Evolutionary conservation across 768 basidiomycete genomes (phyloP).

Genomic region (Strobilomyces echinocephalus): DNA sequence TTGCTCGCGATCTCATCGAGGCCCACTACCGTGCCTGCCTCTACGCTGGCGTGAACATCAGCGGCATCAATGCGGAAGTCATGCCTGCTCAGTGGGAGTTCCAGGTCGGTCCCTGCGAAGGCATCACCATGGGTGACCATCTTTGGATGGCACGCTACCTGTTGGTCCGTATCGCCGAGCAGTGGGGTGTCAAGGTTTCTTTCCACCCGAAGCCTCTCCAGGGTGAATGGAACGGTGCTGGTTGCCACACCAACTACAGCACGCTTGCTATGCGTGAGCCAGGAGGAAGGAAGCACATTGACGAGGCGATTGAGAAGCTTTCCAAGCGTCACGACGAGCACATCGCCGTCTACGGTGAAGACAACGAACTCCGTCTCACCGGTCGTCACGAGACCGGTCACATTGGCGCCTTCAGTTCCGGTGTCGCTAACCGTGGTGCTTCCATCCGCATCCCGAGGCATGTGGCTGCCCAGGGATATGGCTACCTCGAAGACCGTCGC

Average conservation of each 20-base stretch:
- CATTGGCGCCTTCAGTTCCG: conserved; percentile 85
- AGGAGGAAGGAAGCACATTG: conserved; percentile 89
- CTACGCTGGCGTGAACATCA: conserved; percentile 94
- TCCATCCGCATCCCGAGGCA: conserved; percentile 95
- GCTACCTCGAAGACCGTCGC: conserved; percentile 94
- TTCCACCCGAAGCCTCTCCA: conserved; percentile 98
- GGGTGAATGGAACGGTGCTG: conserved; percentile 99
- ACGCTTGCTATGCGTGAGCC: conserved; percentile 92
- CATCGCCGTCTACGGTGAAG: conserved; percentile 96
- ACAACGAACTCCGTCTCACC: conserved; percentile 94
- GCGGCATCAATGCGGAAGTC: conserved; percentile 98
- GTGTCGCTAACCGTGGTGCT: conserved; percentile 96
- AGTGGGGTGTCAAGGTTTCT: conserved; percentile 95
- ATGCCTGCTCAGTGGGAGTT: conserved; percentile 99
- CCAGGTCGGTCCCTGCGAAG: conserved; percentile 98
- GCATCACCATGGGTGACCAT: conserved; percentile 98
- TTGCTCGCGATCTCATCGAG: conserved; percentile 97
- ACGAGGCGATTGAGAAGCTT: conserved; percentile 91
- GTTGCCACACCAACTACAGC: conserved; percentile 97
- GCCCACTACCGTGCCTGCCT: conserved; percentile 98
- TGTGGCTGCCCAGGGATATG: conserved; percentile 87
- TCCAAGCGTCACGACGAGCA: conserved; percentile 88
- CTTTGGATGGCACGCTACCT: conserved; percentile 99
- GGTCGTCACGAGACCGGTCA: conserved; percentile 98
- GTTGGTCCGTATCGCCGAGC: conserved; percentile 91